Conservation (phyloP, 441 rosid species). For the Manihot esculenta region DNA sequence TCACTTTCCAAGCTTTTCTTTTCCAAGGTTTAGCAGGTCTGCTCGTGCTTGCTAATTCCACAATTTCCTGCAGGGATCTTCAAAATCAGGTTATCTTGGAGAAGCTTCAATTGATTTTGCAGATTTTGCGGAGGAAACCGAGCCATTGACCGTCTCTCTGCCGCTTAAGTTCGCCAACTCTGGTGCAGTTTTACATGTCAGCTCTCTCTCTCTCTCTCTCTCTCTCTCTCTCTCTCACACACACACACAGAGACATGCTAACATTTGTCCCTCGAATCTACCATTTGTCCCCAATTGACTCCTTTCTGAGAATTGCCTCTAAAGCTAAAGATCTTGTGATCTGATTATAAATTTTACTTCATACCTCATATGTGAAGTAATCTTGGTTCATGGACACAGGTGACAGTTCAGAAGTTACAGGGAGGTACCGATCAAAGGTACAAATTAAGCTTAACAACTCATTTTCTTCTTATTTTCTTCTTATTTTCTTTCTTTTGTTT, state of each 20-base stretch:
- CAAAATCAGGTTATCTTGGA: slow-evolving; percentile 65
- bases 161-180: slow-evolving; percentile 68
- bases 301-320: slow-evolving; percentile 4
- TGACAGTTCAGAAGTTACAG: slow-evolving; percentile 69
- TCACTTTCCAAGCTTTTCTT: background rate
- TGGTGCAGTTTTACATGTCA: slow-evolving; percentile 70
- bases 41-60: slow-evolving; percentile 12
- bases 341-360: slow-evolving; percentile 8
- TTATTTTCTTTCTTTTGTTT: slow-evolving; percentile 6
- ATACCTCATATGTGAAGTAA: slow-evolving; percentile 21
- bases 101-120: slow-evolving; percentile 79
- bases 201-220: slow-evolving; percentile 32
- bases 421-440: slow-evolving; percentile 66
- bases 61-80: slow-evolving; percentile 49
- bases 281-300: background rate
- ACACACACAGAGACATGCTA: background rate
- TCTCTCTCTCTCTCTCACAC: no score
- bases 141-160: slow-evolving; percentile 59
- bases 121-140: slow-evolving; percentile 60
- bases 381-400: slow-evolving; percentile 45
- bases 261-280: background rate
- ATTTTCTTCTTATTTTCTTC: slow-evolving; percentile 1
- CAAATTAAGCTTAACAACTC: background rate
- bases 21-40: slow-evolving; percentile 17
- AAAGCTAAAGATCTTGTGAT: background rate